Percentiles rank a stretch among this genome's conserved stretches.
Evolutionary conservation across 1,284 basidiomycete species (phyloP).

Genomic region (Grifola frondosa): DNA sequence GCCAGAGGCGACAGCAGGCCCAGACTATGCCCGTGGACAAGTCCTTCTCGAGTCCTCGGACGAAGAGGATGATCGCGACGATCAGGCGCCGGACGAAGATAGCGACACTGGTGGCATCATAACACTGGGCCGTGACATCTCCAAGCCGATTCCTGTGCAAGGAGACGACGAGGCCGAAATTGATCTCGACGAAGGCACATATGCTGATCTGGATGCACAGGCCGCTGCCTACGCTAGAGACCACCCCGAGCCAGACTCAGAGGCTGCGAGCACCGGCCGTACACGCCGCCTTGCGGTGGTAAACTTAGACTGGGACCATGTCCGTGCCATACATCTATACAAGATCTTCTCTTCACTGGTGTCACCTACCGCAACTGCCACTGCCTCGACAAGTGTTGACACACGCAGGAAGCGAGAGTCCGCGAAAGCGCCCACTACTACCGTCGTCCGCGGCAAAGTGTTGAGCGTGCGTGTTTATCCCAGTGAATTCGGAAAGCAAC

Average conservation of each 20-base stretch:
- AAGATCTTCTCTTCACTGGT: conserved; percentile 92
- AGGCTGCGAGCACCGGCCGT: conserved; percentile 38
- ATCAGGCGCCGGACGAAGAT: conserved; percentile 42
- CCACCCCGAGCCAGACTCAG: conserved; percentile 36
- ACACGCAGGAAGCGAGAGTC: conserved; percentile 13
- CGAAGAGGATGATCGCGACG: conserved; percentile 58
- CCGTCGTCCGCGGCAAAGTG: conserved; percentile 58
- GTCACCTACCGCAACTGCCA: conserved; percentile 50
- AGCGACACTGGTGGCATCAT: conserved; percentile 52
- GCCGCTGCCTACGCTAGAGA: conserved; percentile 60
- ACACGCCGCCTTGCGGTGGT: conserved; percentile 87
- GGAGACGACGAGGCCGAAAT: conserved; percentile 56
- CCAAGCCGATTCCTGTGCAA: conserved; percentile 41
- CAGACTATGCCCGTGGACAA: conserved; percentile 91
- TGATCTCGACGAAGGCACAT: conserved; percentile 75
- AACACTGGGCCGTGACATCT: conserved; percentile 46
- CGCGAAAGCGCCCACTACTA: conserved; percentile 25
- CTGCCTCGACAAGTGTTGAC: conserved; percentile 30
- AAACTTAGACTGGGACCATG: conserved; percentile 98
- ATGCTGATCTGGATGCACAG: conserved; percentile 73
- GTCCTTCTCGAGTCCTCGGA: conserved; percentile 87
- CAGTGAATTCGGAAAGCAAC: conserved; percentile 89
- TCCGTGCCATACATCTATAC: conserved; percentile 88
- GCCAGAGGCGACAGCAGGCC: conserved; percentile 34
- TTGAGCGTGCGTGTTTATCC: conserved; percentile 85